A percentile compares a stretch with the other conserved stretches of the same genome.
phyloP scores from a whole-genome alignment of 2,329 filamentous ascomycete species.

The Fusarium humuli region DNA sequence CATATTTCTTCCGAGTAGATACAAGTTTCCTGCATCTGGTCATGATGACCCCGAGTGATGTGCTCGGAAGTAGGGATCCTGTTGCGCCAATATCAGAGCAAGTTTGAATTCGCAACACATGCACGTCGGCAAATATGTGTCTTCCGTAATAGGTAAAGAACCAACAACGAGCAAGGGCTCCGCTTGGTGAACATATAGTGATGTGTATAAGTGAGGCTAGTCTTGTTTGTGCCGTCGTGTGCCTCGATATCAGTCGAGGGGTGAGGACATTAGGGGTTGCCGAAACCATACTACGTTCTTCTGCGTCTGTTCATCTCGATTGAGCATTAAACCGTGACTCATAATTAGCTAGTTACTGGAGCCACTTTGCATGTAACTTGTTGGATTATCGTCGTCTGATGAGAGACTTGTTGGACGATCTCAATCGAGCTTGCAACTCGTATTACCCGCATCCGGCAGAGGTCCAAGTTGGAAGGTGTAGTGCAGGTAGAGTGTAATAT shows the following conservation, averaged over 20 bases:
- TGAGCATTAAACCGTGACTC: slow-evolving; percentile 9
- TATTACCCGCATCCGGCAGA: slow-evolving; percentile 22
- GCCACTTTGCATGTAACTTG: slow-evolving; percentile 43
- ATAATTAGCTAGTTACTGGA: slow-evolving; percentile 10
- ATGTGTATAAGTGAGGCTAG: slow-evolving; percentile 11
- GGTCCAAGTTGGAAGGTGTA: slow-evolving; percentile 36
- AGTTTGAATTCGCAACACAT: slow-evolving; percentile 5
- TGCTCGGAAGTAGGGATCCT: slow-evolving; percentile 15
- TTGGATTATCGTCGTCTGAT: slow-evolving; percentile 33
- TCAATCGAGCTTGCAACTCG: slow-evolving; percentile 35
- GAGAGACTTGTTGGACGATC: slow-evolving; percentile 29
- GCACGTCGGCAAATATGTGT: slow-evolving; percentile 23
- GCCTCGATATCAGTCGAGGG: slow-evolving; percentile 21
- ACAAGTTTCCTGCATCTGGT: slow-evolving; percentile 32
- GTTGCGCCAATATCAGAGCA: slow-evolving; percentile 21
- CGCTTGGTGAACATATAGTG: slow-evolving; percentile 14
- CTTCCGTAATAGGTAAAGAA: neutral
- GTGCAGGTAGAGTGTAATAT: slow-evolving; percentile 29
- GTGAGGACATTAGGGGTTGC: slow-evolving; percentile 11
- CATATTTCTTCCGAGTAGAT: slow-evolving; percentile 5
- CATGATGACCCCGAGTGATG: slow-evolving; percentile 19
- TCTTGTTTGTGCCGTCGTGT: slow-evolving; percentile 23
- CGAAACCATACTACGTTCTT: slow-evolving; percentile 17
- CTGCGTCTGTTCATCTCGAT: slow-evolving; percentile 31
- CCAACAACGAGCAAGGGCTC: slow-evolving; percentile 28